Evolutionary conservation across 2,329 filamentous ascomycete species (phyloP).

Genomic region (Diaporthe batatas): DNA sequence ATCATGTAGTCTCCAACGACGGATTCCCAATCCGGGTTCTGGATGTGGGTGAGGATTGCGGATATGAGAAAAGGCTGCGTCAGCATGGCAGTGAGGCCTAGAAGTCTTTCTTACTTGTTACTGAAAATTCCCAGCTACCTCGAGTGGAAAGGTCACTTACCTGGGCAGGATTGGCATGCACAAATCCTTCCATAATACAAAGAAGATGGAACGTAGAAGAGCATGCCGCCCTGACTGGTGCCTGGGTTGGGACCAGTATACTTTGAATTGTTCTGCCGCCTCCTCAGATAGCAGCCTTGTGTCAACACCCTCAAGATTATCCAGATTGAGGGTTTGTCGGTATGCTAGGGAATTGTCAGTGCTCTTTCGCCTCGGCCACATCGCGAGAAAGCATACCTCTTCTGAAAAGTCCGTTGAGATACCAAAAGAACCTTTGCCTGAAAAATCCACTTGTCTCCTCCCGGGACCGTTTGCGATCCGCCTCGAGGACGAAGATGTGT

Average conservation of each 20-base stretch:
- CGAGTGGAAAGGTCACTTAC: background rate
- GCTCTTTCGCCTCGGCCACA: background rate
- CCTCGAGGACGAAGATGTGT: background rate
- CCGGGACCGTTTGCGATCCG: background rate
- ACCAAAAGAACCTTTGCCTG: background rate
- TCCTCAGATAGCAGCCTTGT: background rate
- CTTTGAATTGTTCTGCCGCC: background rate
- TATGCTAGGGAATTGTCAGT: background rate
- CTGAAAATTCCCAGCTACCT: background rate
- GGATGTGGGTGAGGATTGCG: background rate
- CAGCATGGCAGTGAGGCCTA: background rate
- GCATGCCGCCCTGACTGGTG: conserved; percentile 2
- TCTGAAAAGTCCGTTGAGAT: conserved; percentile 4
- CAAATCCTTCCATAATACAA: background rate
- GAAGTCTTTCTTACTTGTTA: background rate
- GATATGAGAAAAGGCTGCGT: background rate
- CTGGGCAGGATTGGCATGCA: background rate
- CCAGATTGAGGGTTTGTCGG: background rate
- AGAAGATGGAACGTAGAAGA: conserved; percentile 1
- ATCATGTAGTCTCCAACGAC: background rate
- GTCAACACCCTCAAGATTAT: conserved; percentile 2
- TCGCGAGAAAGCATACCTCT: background rate
- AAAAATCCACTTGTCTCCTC: conserved; percentile 8
- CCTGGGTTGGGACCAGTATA: background rate
- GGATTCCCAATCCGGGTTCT: background rate